A percentile compares a stretch with the other conserved stretches of the same genome.
These are phyloP conservation scores for Parasitella parasitica DNA, from an alignment of 371 early-diverging fungal species.

Conservation along the genomic window DNA sequence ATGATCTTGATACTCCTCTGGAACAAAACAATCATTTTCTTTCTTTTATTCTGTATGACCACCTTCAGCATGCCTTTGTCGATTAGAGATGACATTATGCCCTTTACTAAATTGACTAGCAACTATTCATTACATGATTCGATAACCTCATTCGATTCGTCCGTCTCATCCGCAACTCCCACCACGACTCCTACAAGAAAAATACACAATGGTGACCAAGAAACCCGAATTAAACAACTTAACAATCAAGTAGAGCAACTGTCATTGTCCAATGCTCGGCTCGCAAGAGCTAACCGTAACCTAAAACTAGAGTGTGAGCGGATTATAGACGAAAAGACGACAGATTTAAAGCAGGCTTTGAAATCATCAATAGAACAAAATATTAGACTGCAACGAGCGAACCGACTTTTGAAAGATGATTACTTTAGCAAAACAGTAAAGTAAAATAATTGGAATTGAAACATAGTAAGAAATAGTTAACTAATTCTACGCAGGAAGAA, in stretches of 20 bases:
- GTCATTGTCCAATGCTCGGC: conserved; percentile 37
- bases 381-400: conserved; percentile 44
- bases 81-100: conserved; percentile 14
- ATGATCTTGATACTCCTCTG: conserved; percentile 1
- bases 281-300: conserved; percentile 38
- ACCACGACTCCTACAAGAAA: not conserved
- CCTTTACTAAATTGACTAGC: conserved; percentile 21
- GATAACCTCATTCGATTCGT: not conserved
- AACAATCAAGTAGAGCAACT: conserved; percentile 40
- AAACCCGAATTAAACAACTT: conserved; percentile 35
- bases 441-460: conserved; percentile 2
- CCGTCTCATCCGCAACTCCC: conserved; percentile 2
- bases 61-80: conserved; percentile 9
- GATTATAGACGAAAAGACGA: conserved; percentile 39
- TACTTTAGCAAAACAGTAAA: conserved; percentile 21
- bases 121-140: conserved; percentile 32
- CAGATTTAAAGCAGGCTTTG: conserved; percentile 40
- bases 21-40: not conserved
- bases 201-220: conserved; percentile 29
- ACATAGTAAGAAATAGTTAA: not conserved
- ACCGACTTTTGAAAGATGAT: conserved; percentile 40
- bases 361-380: conserved; percentile 35
- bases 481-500: conserved; percentile 24
- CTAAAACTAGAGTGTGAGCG: conserved; percentile 44
- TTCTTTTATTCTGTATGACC: conserved; percentile 1